Evolutionary conservation across 2,329 filamentous ascomycete species (phyloP).

Genomic region (Claviceps humidiphila): DNA sequence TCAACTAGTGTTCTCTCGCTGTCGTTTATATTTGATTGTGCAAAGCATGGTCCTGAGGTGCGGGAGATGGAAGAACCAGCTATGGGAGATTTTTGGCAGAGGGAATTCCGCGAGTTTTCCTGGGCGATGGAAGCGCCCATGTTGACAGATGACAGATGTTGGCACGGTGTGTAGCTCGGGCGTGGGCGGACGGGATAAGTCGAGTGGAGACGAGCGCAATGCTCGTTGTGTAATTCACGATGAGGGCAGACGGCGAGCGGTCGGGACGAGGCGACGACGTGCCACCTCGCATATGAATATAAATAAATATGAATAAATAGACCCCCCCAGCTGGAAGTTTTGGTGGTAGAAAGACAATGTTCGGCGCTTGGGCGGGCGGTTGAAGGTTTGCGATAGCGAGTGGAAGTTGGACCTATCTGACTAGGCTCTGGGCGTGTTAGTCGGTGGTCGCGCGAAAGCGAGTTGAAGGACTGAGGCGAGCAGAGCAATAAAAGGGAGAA

Average conservation of each 20-base stretch:
- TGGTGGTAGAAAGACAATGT: neutral
- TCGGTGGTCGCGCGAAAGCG: neutral
- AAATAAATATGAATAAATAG: neutral
- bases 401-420: neutral
- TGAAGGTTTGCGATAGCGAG: neutral
- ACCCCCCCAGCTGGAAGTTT: neutral
- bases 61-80: neutral
- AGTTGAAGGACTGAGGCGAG: neutral
- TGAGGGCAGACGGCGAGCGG: neutral
- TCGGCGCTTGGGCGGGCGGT: neutral
- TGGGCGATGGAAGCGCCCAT: slow-evolving; percentile 1
- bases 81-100: neutral
- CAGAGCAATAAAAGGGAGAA: neutral
- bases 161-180: slow-evolving; percentile 1
- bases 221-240: neutral
- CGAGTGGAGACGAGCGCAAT: neutral
- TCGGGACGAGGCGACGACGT: no score
- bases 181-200: neutral
- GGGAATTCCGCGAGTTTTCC: neutral
- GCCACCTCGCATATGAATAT: no score
- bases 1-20: slow-evolving; percentile 5
- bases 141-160: slow-evolving; percentile 2
- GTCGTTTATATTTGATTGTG: slow-evolving; percentile 3
- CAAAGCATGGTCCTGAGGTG: neutral
- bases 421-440: neutral